Evolutionary conservation across 2,329 filamentous ascomycete species (phyloP), one percentile per base, ranked within the genome.

Genomic region (Epichloe elymi): DNA sequence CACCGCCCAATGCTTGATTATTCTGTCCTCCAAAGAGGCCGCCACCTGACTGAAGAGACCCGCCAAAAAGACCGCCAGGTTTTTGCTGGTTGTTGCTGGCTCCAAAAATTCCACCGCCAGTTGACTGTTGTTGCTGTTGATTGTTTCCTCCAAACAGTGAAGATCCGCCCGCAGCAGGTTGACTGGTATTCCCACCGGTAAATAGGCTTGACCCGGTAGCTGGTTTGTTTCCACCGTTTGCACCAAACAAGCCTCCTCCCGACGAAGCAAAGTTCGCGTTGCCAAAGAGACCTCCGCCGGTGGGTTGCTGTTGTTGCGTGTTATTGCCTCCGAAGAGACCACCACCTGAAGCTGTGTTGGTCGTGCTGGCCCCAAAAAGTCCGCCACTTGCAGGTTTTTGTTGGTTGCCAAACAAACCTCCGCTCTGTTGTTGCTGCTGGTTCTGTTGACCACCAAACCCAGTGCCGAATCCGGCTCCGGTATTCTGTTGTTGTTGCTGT

Each of bases 1-100:
- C 62, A 33, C 68, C 62, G 37, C 68, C 67, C 12, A 70, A 66
- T 42, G 70, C 71, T 57, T 78, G 72, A 57, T 65, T 70, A 50
- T 64, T 69, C 50, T 68, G 70, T 45, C 58, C 63, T 2, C 76
- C 76, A 56, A 87, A 86, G 3, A 85, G 60, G 40, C 79, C 67
- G 6, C 73, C 70, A 14, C 70, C 59, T 33, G 68, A 58, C 47
- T 73, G 71, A 46, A 72, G 70, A 62, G 70, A 56, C 20, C 59
- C 60, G 14, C 79, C 77, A 54, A 83, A 83, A 15, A 82, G 62
- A 35, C 78, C 68, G 26, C 70, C 70, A 12, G 71, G 59, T 56
- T 67, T 69, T 54, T 69, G 67, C 42, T 68, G 65, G 48, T 65
- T 63, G 48, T 64, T 67, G 26, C 63, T 49, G 49, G 55, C 54